Conservation (phyloP, 129 eudicot species). For the Flaveria brownii region DNA sequence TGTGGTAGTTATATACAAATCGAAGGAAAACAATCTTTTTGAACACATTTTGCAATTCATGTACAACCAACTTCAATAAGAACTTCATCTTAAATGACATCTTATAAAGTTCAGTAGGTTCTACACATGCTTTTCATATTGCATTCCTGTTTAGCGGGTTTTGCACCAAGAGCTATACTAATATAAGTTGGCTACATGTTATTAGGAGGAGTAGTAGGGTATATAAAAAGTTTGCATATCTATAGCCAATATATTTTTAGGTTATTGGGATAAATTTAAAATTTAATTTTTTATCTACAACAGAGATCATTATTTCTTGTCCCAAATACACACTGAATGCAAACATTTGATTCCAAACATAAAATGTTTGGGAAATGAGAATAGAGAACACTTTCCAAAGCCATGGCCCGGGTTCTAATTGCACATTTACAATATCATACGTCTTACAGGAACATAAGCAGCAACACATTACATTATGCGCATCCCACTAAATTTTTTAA, state of each 20-base stretch:
- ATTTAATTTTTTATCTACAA: neutral
- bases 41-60: neutral
- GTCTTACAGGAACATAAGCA: slow-evolving; percentile 55
- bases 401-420: slow-evolving; percentile 98
- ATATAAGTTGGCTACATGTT: neutral
- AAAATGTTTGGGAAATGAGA: neutral
- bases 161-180: neutral
- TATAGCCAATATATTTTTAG: slow-evolving; percentile 4
- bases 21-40: no score
- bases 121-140: neutral
- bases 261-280: neutral
- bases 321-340: neutral
- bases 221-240: slow-evolving; percentile 1
- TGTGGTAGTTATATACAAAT: no score
- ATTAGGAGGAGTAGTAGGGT: neutral
- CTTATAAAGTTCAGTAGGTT: slow-evolving; percentile 17
- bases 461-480: slow-evolving; percentile 19
- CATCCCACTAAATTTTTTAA: neutral
- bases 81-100: slow-evolving; percentile 8
- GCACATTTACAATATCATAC: slow-evolving; percentile 99
- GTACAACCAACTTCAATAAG: neutral
- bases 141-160: neutral
- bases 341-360: neutral
- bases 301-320: slow-evolving; percentile 1
- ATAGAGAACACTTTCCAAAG: slow-evolving; percentile 58